Evolutionary conservation across 805 yeast genomes (phyloP), one percentile per base, ranked within the genome.

Genomic region (Suhomyces prunicola): DNA sequence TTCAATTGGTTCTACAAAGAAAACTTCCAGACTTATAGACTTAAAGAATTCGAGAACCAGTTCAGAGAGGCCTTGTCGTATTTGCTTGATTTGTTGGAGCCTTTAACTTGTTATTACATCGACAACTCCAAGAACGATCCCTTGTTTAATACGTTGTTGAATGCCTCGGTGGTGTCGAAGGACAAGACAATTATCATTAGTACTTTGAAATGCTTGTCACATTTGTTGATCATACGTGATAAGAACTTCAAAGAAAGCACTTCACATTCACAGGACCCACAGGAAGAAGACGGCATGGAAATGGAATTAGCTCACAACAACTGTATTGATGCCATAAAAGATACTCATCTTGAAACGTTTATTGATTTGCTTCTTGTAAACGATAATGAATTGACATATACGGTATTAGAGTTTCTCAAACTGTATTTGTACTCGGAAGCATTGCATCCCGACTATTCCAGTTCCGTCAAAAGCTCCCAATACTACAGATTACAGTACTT

Each of bases 331-430:
- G 64, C 73, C 22, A 60, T 75, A 31, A 68, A 64, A 29, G 65
- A 65, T 10, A 57, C 59, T 5, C 72, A 71, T 46, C 72, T 92
- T 44, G 82, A 82, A 47, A 75, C 76, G 48, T 80, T 86, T 19
- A 78, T 83, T 10, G 79, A 86, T 13, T 83, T 76, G 56, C 68
- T 92, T 48, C 72, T 87, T 22, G 69, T 91, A 17, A 77, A 79
- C 23, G 85, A 83, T 57, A 94, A 90, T 64, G 97, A 90, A 60
- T 75, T 93, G 51, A 71, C 84, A 17, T 73, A 85, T 27, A 86
- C 96, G 0, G 82, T 88, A 0, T 76, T 94, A 57, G 96, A 88
- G 66, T 87, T 94, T 65, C 67, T 94, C 31, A 89, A 89, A 62
- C 96, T 90, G 69, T 92, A 83, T 62, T 75, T 87, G 57, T 75